Base-by-base conservation (phyloP, 1,139 yeast species). In the Pichia sp. region DNA sequence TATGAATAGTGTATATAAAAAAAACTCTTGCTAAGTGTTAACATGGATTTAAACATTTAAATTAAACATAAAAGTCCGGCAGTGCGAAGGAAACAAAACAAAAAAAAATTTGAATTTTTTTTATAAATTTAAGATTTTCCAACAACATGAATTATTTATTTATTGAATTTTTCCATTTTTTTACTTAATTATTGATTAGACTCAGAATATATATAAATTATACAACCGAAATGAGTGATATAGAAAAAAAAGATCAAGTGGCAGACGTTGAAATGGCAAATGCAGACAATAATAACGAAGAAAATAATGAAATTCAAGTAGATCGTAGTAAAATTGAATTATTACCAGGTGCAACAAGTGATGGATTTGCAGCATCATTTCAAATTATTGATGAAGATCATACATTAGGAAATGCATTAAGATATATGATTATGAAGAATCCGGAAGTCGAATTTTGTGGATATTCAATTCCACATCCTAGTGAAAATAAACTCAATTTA, bases 361-460 rank as follows among this genome's bases (percentile, higher is more conserved):
- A 92, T 62, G 97, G 96, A 37, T 78, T 95, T 32, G 92, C 96
- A 29, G 97, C 96, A 0, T 87, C 97, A 3, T 94, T 92, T 68
- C 96, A 92, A 67, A 82, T 92, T 51, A 64, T 77, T 30, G 94
- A 89, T 55, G 98, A 92, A 65, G 97, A 92, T 65, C 98, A 92
- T 63, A 92, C 98, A 1, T 68, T 92, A 47, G 98, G 97, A 26
- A 92, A 92, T 62, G 86, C 97, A 5, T 74, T 92, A 49, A 80
- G 97, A 63, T 90, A 89, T 65, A 80, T 92, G 60, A 87, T 92
- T 57, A 89, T 92, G 96, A 90, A 90, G 68, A 92, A 92, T 67
- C 96, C 97, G 34, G 95, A 89, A 55, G 97, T 92, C 30, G 98
- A 92, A 61, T 92, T 94, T 65, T 92, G 97, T 62, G 98, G 98